These are phyloP conservation scores for Xylariomycetidae sp. DNA, from an alignment of 2,329 filamentous ascomycete genomes.

Conservation along the genomic window DNA sequence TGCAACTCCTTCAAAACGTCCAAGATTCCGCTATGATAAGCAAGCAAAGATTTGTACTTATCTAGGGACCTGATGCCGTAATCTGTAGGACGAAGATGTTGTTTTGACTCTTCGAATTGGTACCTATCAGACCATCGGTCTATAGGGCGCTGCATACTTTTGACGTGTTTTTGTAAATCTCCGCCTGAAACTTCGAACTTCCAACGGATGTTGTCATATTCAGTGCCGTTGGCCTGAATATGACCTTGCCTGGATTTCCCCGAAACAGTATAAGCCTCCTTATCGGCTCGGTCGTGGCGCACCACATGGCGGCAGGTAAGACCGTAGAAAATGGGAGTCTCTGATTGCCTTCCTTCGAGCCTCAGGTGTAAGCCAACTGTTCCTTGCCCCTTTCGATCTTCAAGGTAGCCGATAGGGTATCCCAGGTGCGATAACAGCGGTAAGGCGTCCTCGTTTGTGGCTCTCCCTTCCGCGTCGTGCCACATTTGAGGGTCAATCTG, in stretches of 20 bases:
- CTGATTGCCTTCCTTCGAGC: conserved; percentile 1
- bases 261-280: neutral
- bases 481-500: neutral
- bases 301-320: conserved; percentile 7
- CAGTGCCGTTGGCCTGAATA: too few species aligned
- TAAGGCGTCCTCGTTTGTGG: neutral
- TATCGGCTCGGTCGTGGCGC: neutral
- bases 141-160: too few species aligned
- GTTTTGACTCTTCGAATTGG: too few species aligned
- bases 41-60: too few species aligned
- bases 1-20: neutral
- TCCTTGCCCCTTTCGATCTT: conserved; percentile 1
- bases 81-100: too few species aligned
- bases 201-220: too few species aligned
- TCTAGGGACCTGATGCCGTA: too few species aligned
- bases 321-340: conserved; percentile 5
- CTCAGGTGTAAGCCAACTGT: conserved; percentile 4
- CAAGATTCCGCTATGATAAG: too few species aligned
- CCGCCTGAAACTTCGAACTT: too few species aligned
- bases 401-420: conserved; percentile 1
- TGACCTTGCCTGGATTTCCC: conserved; percentile 1
- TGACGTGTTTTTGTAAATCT: too few species aligned
- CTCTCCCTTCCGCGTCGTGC: too few species aligned
- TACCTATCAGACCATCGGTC: too few species aligned
- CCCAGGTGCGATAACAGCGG: conserved; percentile 2